phyloP scores from a whole-genome alignment of 1,284 basidiomycete species.

The Apiotrichum veenhuisii region DNA sequence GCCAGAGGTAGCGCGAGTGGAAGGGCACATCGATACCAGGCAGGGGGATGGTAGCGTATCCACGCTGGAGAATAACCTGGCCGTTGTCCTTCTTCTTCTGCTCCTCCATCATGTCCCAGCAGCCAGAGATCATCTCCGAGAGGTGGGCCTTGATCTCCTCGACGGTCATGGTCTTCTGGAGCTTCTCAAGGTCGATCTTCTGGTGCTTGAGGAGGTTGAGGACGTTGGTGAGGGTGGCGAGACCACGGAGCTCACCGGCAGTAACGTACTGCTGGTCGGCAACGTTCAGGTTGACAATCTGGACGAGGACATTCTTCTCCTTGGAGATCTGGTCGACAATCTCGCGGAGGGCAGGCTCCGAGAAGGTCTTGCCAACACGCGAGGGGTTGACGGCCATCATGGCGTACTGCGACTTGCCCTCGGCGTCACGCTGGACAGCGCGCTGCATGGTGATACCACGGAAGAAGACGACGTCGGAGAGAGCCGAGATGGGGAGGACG shows the following conservation, averaged over 20 bases:
- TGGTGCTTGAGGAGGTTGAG: conserved; percentile 94
- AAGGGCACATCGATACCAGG: conserved; percentile 99
- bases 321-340: conserved; percentile 86
- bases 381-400: conserved; percentile 99
- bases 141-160: conserved; percentile 57
- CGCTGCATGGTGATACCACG: conserved; percentile 99
- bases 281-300: conserved; percentile 98
- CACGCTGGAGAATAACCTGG: conserved; percentile 89
- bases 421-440: conserved; percentile 87
- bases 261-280: conserved; percentile 81
- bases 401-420: conserved; percentile 92
- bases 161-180: conserved; percentile 52
- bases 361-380: conserved; percentile 89
- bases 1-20: conserved; percentile 96
- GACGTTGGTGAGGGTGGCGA: conserved; percentile 92
- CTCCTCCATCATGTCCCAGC: conserved; percentile 66
- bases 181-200: conserved; percentile 93
- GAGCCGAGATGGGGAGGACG: conserved; percentile 88
- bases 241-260: conserved; percentile 87
- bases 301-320: conserved; percentile 73
- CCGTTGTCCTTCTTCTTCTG: conserved; percentile 69
- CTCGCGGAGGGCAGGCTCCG: conserved; percentile 81
- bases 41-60: conserved; percentile 91
- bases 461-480: conserved; percentile 98
- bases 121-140: conserved; percentile 84